Evolutionary conservation across 1,139 yeast genomes (phyloP), one percentile per base, ranked within the genome.

Genomic region (Taphrina pruni): DNA sequence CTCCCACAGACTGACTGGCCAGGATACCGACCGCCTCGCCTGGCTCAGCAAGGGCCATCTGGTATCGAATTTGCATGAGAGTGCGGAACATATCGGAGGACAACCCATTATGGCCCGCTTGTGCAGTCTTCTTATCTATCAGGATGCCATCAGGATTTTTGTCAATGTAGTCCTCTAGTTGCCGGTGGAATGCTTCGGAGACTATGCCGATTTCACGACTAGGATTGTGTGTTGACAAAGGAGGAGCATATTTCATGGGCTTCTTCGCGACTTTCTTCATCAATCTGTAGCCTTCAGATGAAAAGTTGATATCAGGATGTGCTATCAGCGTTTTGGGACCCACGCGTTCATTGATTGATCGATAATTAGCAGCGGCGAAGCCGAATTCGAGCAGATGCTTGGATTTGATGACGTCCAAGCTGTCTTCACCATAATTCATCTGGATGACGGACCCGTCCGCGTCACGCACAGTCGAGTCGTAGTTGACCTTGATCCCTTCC

Each of bases 1-100:
- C 99, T 81, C 99, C 99, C 78, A 95, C 88, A 70, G 98, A 93
- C 81, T 95, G 98, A 52, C 98, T 90, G 9, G 99, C 99, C 81
- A 95, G 89, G 77, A 95, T 93, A 80, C 99, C 99, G 70, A 95
- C 99, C 64, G 97, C 87, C 80, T 95, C 99, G 78, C 99, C 99
- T 11, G 99, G 98, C 76, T 92, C 86, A 69, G 94, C 87, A 74
- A 93, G 83, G 12, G 98, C 91, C 78, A 96, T 89, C 97, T 94
- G 95, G 81, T 95, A 95, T 80, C 94, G 94, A 82, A 95, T 85
- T 82, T 93, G 97, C 99, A 95, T 95, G 77, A 95, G 85, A 6
- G 97, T 96, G 79, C 92, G 87, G 86, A 95, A 95, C 21, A 39
- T 69, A 35, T 65, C 70, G 39, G 64, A 51, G 8, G 35, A 26